Conservation (phyloP, 2,329 filamentous ascomycete genomes). For the Phaeosphaeria sp. region DNA sequence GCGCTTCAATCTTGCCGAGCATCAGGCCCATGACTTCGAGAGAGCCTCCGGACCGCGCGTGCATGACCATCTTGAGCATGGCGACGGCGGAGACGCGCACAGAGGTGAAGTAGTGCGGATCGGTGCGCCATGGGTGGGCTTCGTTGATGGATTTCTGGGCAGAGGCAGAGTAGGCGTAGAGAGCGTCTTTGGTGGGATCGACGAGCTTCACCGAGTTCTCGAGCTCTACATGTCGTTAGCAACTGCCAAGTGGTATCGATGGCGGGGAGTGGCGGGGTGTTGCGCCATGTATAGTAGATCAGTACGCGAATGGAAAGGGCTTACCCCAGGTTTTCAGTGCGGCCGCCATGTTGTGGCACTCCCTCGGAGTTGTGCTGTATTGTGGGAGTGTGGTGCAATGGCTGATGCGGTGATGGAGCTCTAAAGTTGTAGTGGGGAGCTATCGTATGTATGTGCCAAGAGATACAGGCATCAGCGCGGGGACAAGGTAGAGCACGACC, state of each 20-base stretch:
- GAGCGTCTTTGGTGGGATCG: conserved; percentile 85
- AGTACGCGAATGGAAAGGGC: conserved; percentile 2
- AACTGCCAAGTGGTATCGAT: neutral
- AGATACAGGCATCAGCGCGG: conserved; percentile 30
- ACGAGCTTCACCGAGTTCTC: conserved; percentile 83
- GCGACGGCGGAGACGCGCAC: conserved; percentile 94
- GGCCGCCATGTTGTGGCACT: conserved; percentile 36
- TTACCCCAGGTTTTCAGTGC: conserved; percentile 47
- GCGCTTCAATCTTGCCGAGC: conserved; percentile 88
- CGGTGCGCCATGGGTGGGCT: conserved; percentile 74
- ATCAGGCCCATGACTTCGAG: conserved; percentile 98
- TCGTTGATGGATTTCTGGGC: conserved; percentile 71
- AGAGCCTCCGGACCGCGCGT: conserved; percentile 90
- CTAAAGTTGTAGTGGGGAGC: conserved; percentile 30
- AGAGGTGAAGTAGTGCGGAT: conserved; percentile 88
- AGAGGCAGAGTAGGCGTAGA: conserved; percentile 80
- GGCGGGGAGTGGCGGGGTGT: conserved; percentile 15
- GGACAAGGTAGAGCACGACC: neutral
- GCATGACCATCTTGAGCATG: conserved; percentile 98
- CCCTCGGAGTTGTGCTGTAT: conserved; percentile 11
- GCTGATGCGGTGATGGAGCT: conserved; percentile 18
- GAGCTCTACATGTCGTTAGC: conserved; percentile 68
- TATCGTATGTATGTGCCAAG: conserved; percentile 27
- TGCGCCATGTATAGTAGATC: too few relatives aligned
- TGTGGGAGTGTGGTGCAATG: conserved; percentile 8